phyloP scores from a whole-genome alignment of 306 rosid genomes.

The Phaseolus lunatus region DNA sequence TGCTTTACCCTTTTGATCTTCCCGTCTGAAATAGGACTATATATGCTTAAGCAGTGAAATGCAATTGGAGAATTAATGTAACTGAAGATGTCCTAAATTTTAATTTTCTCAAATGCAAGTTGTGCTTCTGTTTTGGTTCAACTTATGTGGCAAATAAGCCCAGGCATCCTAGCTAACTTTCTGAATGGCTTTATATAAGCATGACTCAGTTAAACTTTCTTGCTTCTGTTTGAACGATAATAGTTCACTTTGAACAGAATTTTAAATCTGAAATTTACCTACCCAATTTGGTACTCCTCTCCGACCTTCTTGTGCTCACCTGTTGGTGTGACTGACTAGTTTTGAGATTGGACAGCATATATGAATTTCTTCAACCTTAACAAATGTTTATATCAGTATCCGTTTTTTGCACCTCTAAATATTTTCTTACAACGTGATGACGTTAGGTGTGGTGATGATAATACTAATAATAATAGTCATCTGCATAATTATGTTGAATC shows the following conservation, averaged over 20 bases:
- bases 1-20: constrained; percentile 29
- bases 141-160: neutral
- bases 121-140: neutral
- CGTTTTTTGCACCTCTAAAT: constrained; percentile 16
- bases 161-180: neutral
- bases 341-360: neutral
- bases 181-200: neutral
- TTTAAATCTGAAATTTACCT: neutral
- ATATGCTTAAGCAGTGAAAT: constrained; percentile 32
- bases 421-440: neutral
- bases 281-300: neutral
- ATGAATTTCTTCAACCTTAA: constrained; percentile 16
- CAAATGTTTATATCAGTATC: neutral
- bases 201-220: neutral
- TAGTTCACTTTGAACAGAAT: neutral
- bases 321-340: neutral
- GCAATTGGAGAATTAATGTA: constrained; percentile 28
- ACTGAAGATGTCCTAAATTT: neutral
- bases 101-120: constrained; percentile 18
- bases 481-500: constrained; percentile 43
- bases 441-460: neutral
- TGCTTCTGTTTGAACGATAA: neutral
- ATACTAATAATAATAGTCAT: constrained; percentile 5
- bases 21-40: neutral
- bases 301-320: neutral